A percentile compares a stretch with the other conserved stretches of the same genome.
These are phyloP conservation scores for Stemphylium beticola DNA, from an alignment of 2,329 filamentous ascomycete species.

Conservation along the genomic window DNA sequence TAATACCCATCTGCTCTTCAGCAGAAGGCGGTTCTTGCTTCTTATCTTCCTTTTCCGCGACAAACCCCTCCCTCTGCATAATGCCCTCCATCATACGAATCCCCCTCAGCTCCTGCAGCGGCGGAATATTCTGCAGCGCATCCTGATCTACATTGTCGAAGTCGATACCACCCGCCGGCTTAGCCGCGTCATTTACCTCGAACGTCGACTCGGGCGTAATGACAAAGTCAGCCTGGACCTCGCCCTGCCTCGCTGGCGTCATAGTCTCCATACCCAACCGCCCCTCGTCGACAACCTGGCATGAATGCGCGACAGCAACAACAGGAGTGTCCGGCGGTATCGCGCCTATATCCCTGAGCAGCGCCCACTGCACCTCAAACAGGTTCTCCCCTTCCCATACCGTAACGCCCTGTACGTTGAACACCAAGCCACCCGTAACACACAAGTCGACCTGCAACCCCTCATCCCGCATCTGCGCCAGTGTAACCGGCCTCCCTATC, in stretches of 20 bases:
- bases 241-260: conserved; percentile 40
- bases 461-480: conserved; percentile 45
- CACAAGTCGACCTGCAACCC: conserved; percentile 44
- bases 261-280: conserved; percentile 27
- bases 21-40: conserved; percentile 15
- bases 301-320: conserved; percentile 50
- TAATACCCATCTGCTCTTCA: conserved; percentile 43
- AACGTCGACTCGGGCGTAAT: conserved; percentile 46
- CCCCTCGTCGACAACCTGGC: conserved; percentile 50
- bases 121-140: conserved; percentile 49
- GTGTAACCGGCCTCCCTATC: conserved; percentile 43
- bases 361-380: conserved; percentile 55
- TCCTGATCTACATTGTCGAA: conserved; percentile 47
- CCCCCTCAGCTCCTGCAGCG: conserved; percentile 45
- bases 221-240: conserved; percentile 53
- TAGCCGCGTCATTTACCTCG: conserved; percentile 35
- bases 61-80: conserved; percentile 32
- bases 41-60: conserved; percentile 11
- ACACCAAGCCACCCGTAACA: conserved; percentile 50
- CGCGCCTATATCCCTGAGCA: conserved; percentile 46
- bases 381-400: conserved; percentile 52
- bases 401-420: conserved; percentile 48
- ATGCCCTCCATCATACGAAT: conserved; percentile 47
- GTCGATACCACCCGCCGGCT: conserved; percentile 48
- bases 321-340: conserved; percentile 36